phyloP scores from a whole-genome alignment of 2,329 filamentous ascomycete species.

The Penicillium sp. region DNA sequence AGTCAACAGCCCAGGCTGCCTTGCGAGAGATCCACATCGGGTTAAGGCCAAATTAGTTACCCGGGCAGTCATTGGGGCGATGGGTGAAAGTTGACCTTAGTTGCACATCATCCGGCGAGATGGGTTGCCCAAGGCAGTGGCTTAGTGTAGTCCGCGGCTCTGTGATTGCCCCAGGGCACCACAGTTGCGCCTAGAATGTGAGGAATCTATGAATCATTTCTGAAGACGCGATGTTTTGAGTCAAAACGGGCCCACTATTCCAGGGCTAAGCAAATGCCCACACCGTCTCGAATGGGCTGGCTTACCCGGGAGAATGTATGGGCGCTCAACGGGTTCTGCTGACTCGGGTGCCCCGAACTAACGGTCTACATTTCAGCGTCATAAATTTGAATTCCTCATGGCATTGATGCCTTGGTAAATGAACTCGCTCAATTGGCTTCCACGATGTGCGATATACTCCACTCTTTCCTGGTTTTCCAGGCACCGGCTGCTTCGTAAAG shows the following conservation, averaged over 20 bases:
- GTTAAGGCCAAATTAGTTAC: slow-evolving; percentile 5
- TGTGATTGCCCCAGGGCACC: slow-evolving; percentile 9
- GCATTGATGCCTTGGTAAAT: slow-evolving; percentile 8
- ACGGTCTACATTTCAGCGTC: slow-evolving; percentile 14
- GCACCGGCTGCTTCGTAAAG: slow-evolving; percentile 14
- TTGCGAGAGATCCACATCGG: slow-evolving; percentile 14
- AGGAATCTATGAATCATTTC: slow-evolving; percentile 12
- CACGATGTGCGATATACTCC: background rate
- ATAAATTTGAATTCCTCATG: background rate
- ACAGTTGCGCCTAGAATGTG: slow-evolving; percentile 5
- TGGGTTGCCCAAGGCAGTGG: slow-evolving; percentile 12
- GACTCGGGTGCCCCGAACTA: slow-evolving; percentile 12
- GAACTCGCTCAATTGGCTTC: slow-evolving; percentile 8
- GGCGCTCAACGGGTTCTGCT: background rate
- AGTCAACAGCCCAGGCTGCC: slow-evolving; percentile 18
- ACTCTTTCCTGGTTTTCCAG: slow-evolving; percentile 6
- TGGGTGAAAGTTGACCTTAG: background rate
- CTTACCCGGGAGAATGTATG: slow-evolving; percentile 10
- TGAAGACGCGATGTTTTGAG: slow-evolving; percentile 9
- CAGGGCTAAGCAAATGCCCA: slow-evolving; percentile 14
- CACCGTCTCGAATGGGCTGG: slow-evolving; percentile 11
- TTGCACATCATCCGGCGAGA: slow-evolving; percentile 12
- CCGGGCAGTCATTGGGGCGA: slow-evolving; percentile 13
- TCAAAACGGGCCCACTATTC: slow-evolving; percentile 12
- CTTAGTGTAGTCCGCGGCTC: slow-evolving; percentile 11